Evolutionary conservation across 1,139 yeast species (phyloP).

Genomic region (Candida sojae): DNA sequence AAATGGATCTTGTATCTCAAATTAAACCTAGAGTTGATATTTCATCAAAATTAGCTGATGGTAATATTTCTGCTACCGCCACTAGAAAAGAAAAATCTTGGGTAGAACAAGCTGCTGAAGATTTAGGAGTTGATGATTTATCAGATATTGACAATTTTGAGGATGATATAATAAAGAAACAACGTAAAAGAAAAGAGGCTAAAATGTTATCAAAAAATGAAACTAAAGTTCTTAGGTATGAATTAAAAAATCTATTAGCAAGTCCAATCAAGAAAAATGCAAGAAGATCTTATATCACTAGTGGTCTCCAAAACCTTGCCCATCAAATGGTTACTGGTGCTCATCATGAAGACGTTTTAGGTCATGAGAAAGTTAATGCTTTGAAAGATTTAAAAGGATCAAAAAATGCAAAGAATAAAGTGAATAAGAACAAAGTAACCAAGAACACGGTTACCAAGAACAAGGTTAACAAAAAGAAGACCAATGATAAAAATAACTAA

Average conservation of each 20-base stretch:
- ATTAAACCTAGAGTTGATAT: slow-evolving; percentile 67
- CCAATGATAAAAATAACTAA: background rate
- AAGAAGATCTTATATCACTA: slow-evolving; percentile 77
- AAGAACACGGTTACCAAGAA: slow-evolving; percentile 11
- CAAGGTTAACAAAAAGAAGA: slow-evolving; percentile 7
- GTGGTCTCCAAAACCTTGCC: slow-evolving; percentile 83
- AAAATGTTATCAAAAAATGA: slow-evolving; percentile 56
- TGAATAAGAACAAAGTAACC: slow-evolving; percentile 17
- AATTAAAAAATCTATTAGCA: slow-evolving; percentile 57
- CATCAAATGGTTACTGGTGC: slow-evolving; percentile 76
- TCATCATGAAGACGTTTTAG: slow-evolving; percentile 69
- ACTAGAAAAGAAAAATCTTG: slow-evolving; percentile 74
- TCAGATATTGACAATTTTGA: slow-evolving; percentile 60
- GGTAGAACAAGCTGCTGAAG: slow-evolving; percentile 91
- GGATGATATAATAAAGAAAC: slow-evolving; percentile 67
- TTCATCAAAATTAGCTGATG: slow-evolving; percentile 76
- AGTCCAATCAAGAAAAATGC: slow-evolving; percentile 67
- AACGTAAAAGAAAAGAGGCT: slow-evolving; percentile 59
- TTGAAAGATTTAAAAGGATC: slow-evolving; percentile 58
- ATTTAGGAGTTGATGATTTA: slow-evolving; percentile 76
- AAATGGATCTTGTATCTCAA: slow-evolving; percentile 69
- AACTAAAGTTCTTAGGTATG: slow-evolving; percentile 47
- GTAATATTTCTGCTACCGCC: slow-evolving; percentile 59
- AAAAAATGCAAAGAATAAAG: slow-evolving; percentile 16
- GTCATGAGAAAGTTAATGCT: slow-evolving; percentile 70